Conservation (phyloP, 2,329 filamentous ascomycete genomes). For the Curvularia eragrostidis region DNA sequence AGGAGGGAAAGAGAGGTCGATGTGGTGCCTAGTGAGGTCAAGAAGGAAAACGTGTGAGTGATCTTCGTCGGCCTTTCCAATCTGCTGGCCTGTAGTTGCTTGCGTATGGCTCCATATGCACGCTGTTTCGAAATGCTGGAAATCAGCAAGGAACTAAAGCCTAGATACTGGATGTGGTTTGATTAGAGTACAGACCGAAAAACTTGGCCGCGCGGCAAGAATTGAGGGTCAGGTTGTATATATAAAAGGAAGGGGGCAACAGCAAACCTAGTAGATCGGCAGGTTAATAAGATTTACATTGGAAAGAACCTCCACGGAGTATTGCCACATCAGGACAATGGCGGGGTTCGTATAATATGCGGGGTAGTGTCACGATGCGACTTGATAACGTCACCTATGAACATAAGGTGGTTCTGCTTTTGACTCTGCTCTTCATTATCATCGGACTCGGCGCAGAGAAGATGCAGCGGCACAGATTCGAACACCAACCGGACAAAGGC, state of each 20-base stretch:
- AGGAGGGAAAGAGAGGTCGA: conserved; percentile 1
- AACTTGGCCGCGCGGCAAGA: not conserved
- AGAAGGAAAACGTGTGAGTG: conserved; percentile 21
- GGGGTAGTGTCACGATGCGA: conserved; percentile 9
- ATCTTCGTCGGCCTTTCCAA: not conserved
- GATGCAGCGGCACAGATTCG: conserved; percentile 4
- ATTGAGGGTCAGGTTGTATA: not conserved
- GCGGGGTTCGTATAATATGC: conserved; percentile 7
- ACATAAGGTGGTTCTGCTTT: not conserved
- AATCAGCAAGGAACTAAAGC: not conserved
- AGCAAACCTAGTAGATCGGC: not conserved
- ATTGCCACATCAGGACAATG: not conserved
- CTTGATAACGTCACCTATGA: conserved; percentile 1
- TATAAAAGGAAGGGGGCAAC: not conserved
- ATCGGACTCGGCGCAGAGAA: not conserved
- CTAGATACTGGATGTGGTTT: not conserved
- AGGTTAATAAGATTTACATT: not conserved
- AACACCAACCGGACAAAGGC: conserved; percentile 21
- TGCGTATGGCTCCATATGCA: too few species aligned
- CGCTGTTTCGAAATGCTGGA: not conserved
- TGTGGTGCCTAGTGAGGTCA: conserved; percentile 7
- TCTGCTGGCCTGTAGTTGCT: not conserved
- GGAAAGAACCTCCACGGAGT: not conserved
- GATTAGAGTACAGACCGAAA: too few species aligned
- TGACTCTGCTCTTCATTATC: not conserved